Percentiles rank a stretch among this genome's conserved stretches.
Conservation (phyloP, 345 rosid genomes). For the Gossypioides kirkii region DNA sequence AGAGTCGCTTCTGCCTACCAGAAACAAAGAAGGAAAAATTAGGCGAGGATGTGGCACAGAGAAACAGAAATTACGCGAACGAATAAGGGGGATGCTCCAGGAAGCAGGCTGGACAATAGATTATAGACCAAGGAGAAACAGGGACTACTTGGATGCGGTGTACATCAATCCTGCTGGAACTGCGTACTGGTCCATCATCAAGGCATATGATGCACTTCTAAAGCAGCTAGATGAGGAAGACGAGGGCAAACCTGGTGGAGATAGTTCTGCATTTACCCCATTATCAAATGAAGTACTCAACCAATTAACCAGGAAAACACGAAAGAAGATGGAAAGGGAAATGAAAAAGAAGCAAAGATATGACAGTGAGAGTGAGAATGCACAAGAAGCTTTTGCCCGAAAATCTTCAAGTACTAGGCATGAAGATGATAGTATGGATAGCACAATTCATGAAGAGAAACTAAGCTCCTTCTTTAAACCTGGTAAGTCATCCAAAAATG, state of each 20-base stretch:
- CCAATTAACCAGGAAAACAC: slow-evolving; percentile 60
- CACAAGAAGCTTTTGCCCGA: slow-evolving; percentile 28
- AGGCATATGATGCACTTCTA: slow-evolving; percentile 87
- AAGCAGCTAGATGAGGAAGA: slow-evolving; percentile 54
- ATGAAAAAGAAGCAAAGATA: slow-evolving; percentile 49
- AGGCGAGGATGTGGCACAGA: slow-evolving; percentile 90
- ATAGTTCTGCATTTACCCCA: slow-evolving; percentile 48
- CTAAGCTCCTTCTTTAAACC: slow-evolving; percentile 47
- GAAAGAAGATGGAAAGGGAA: slow-evolving; percentile 59
- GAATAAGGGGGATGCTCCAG: slow-evolving; percentile 73
- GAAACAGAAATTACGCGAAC: slow-evolving; percentile 86
- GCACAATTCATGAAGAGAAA: slow-evolving; percentile 62
- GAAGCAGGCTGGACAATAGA: slow-evolving; percentile 93
- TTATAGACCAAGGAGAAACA: slow-evolving; percentile 79
- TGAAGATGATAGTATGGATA: slow-evolving; percentile 43
- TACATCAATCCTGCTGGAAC: slow-evolving; percentile 86
- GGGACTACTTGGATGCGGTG: slow-evolving; percentile 85
- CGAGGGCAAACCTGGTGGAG: slow-evolving; percentile 31
- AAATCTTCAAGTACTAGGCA: slow-evolving; percentile 28
- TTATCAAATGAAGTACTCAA: slow-evolving; percentile 68
- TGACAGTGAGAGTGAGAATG: slow-evolving; percentile 33
- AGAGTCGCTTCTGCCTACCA: slow-evolving; percentile 30
- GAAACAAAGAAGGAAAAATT: slow-evolving; percentile 46
- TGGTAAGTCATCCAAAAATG: slow-evolving; percentile 43
- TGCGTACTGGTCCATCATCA: slow-evolving; percentile 89